Conservation (phyloP, 441 rosid species). For the Corymbia calophylla region DNA sequence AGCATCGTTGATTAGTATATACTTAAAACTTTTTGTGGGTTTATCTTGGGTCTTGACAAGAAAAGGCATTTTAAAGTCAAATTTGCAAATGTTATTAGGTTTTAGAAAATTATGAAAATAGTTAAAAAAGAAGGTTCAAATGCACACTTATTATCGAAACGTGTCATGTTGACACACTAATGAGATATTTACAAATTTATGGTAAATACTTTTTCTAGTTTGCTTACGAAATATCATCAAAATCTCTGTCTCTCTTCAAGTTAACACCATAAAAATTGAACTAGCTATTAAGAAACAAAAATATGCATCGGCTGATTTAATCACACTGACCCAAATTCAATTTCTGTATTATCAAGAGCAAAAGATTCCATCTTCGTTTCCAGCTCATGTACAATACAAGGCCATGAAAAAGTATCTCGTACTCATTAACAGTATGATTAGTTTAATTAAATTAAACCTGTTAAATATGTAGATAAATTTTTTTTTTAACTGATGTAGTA, state of each 20-base stretch:
- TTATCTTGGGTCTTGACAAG: neutral
- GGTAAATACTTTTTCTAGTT: neutral
- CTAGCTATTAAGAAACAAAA: neutral
- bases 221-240: neutral
- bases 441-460: neutral
- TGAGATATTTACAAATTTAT: neutral
- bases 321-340: neutral
- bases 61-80: neutral
- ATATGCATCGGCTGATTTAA: neutral
- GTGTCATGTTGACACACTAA: neutral
- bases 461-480: neutral
- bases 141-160: neutral
- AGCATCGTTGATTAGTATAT: neutral
- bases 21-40: neutral
- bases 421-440: neutral
- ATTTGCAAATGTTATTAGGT: too few species aligned
- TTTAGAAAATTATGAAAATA: neutral
- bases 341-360: neutral
- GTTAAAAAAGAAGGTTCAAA: neutral
- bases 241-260: neutral
- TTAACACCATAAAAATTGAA: neutral
- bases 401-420: neutral
- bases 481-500: neutral
- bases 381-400: neutral
- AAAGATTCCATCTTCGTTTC: neutral